Evolutionary conservation across 306 rosid species (phyloP), one percentile per base, ranked within the genome.

Genomic region (Purshia tridentata): DNA sequence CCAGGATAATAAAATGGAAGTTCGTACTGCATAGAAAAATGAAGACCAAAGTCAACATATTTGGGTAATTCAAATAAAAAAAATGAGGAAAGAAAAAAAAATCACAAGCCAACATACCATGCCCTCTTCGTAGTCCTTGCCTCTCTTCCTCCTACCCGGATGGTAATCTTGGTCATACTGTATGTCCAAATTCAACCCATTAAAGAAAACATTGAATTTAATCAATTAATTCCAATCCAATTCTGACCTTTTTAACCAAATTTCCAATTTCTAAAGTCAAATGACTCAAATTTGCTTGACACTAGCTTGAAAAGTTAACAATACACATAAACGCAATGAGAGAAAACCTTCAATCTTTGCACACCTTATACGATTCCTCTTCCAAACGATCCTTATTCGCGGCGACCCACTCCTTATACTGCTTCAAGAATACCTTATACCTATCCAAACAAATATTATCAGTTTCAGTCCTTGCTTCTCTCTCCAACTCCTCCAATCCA

Each of bases 1-100:
- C 98, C 97, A 45, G 98, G 98, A 85, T 88, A 89, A 72, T 93
- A 93, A 81, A 91, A 93, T 0, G 97, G 98, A 80, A 94, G 96
- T 82, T 94, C 98, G 58, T 89, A 94, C 98, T 94, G 98, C 96
- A 91, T 16, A 77, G 73, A 74, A 69, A 72, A 78, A 70, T 50
- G 41, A 23, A 77, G 39, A 79, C 69, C 77, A 76, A 61, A 69
- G 73, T 66, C 54, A 85, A 23, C 19, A 57, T n/a, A 14, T 50
- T 69, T 53, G 23, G 62, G 61, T 10, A 55, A 70, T 15, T 61
- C 74, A 61, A 4, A n/a, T 20, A 54, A 19, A 8, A 65, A 29
- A n/a, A 20, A 18, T 23, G 4, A 47, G 8, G 13, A 62, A 46
- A n/a, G 13, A 76, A 71, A 58, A 22, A 77, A 62, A 8, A 66